Percentiles rank a stretch among this genome's conserved stretches.
Evolutionary conservation across 768 basidiomycete species (phyloP).

Genomic region (Kockovaella imperatae): DNA sequence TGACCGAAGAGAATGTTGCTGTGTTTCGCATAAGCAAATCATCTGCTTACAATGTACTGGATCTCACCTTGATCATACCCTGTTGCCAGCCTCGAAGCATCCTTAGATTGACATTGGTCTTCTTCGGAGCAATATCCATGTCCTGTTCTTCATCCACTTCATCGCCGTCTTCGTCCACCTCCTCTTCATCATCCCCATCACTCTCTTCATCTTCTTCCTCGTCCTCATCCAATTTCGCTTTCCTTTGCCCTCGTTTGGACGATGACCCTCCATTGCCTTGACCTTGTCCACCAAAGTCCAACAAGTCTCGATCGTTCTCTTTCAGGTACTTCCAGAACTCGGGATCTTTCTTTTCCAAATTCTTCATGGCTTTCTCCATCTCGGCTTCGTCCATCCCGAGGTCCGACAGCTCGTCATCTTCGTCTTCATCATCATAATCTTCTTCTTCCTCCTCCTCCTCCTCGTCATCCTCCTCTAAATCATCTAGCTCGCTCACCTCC

Average conservation of each 20-base stretch:
- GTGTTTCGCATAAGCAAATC: background rate
- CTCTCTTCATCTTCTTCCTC: slow-evolving; percentile 46
- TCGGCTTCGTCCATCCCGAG: slow-evolving; percentile 53
- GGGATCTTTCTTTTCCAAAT: slow-evolving; percentile 92
- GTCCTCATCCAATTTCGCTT: slow-evolving; percentile 49
- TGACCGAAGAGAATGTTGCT: slow-evolving; percentile 80
- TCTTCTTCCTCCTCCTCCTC: slow-evolving; percentile 27
- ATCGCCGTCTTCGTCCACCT: slow-evolving; percentile 41
- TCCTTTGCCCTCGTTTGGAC: slow-evolving; percentile 38
- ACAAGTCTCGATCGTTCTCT: slow-evolving; percentile 86
- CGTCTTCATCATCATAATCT: slow-evolving; percentile 48
- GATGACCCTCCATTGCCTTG: slow-evolving; percentile 7
- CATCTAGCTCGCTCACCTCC: slow-evolving; percentile 48
- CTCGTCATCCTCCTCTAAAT: slow-evolving; percentile 23
- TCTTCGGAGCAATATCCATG: slow-evolving; percentile 21
- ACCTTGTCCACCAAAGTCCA: slow-evolving; percentile 57
- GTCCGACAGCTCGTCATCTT: slow-evolving; percentile 69
- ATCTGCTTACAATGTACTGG: background rate
- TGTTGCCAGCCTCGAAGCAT: slow-evolving; percentile 80
- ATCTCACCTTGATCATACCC: slow-evolving; percentile 66
- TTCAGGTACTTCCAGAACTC: slow-evolving; percentile 97
- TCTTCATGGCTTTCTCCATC: slow-evolving; percentile 74
- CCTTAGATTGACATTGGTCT: slow-evolving; percentile 46
- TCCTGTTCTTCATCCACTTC: slow-evolving; percentile 58
- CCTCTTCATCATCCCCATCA: slow-evolving; percentile 49